phyloP scores from a whole-genome alignment of 208 protist genomes.

The Acanthamoeba castellanii region DNA sequence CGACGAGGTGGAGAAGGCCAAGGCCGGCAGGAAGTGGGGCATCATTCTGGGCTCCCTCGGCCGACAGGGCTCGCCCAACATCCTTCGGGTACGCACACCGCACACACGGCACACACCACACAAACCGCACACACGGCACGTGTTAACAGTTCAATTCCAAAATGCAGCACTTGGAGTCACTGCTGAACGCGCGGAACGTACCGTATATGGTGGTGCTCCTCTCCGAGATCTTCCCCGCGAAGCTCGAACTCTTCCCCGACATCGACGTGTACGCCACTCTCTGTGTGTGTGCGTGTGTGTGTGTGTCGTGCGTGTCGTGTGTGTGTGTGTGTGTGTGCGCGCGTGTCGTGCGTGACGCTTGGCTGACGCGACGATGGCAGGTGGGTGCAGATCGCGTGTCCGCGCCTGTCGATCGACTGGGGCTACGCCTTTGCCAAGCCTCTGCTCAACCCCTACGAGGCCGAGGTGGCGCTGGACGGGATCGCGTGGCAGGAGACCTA shows the following conservation, averaged over 20 bases:
- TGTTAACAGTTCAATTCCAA: neutral
- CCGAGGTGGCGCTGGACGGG: conserved; percentile 94
- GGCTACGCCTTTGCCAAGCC: conserved; percentile 97
- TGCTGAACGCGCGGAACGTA: conserved; percentile 90
- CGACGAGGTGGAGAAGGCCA: conserved; percentile 90
- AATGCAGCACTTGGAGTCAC: conserved; percentile 89
- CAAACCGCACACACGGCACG: too few species aligned
- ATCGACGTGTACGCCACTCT: conserved; percentile 90
- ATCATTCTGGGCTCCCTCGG: conserved; percentile 98
- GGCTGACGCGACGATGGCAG: conserved; percentile 6
- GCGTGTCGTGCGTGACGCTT: neutral
- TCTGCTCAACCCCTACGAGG: conserved; percentile 98
- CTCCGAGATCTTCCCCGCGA: conserved; percentile 98
- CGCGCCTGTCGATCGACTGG: conserved; percentile 99
- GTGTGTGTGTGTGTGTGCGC: neutral
- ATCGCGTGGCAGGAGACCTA: conserved; percentile 93
- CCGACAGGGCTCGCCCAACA: conserved; percentile 95
- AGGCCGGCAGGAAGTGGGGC: conserved; percentile 93
- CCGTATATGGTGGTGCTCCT: conserved; percentile 94
- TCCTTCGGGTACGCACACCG: conserved; percentile 89
- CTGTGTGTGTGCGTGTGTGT: neutral
- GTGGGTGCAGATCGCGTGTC: conserved; percentile 98
- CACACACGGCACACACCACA: too few species aligned
- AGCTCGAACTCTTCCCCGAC: conserved; percentile 94
- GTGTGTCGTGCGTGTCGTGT: neutral